Evolutionary conservation across 768 basidiomycete species (phyloP), one percentile per base, ranked within the genome.

Genomic region (Lactifluus subvellereus): DNA sequence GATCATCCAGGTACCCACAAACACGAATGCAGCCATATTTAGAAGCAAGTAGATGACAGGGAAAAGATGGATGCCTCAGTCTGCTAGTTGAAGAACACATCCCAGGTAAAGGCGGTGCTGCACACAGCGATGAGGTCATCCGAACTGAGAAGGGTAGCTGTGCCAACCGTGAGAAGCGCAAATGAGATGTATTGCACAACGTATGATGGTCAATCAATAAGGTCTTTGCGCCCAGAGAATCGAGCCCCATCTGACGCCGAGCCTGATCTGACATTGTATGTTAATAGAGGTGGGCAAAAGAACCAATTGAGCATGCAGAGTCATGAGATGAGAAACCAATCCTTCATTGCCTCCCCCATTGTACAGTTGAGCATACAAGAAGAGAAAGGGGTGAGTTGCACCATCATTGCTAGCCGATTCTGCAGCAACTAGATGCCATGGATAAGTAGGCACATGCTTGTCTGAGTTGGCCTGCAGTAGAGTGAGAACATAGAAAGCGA

Each of bases 1-100:
- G 0, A 97, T 97, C 84, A 95, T 95, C 87, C 95, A 94, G 40
- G 96, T 95, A 63, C 97, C 97, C 64, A 98, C 89, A 71, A 89
- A 98, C 57, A 98, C 86, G 77, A 98, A 98, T 4, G 90, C 90
- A 35, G 93, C 92, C 65, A 94, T 84, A 77, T 98, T 98, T 84
- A 97, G 96, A 60, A 98, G 80, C 67, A 98, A 77, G 74, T 98
- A 93, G 71, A 99, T 93, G 69, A 98, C 95, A 74, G 91, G 68
- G 88, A 91, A 79, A 99, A 99, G 65, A 94, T 87, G 37, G 91
- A 84, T 73, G 97, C 95, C 71, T 97, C 94, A 0, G 94, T 97
- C 70, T 94, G 92, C 61, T 84, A 83, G 74, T 93, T 92, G 79
- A 91, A 91, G 77, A 94, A 94, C 43, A 87, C 93, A 71, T 96